Conservation (phyloP, 2,329 filamentous ascomycete species). For the Penicillium aurantiogriseum region DNA sequence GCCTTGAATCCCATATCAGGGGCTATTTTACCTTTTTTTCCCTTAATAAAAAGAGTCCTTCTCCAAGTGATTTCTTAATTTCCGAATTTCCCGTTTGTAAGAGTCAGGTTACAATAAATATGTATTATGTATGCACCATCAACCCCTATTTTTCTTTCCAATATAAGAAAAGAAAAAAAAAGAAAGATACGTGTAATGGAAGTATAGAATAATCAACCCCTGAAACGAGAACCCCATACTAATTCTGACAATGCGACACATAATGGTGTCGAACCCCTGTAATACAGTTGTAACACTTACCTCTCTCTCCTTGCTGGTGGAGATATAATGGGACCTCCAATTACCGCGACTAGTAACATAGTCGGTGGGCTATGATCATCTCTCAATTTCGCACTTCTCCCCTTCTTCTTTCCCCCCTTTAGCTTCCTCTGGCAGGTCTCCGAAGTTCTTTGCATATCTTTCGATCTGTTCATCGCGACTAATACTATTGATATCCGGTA, state of each 20-base stretch:
- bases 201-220: background rate
- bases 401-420: slow-evolving; percentile 3
- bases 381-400: slow-evolving; percentile 8
- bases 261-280: slow-evolving; percentile 5
- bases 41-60: background rate
- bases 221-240: background rate
- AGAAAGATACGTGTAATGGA: background rate
- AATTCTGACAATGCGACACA: background rate
- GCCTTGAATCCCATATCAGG: slow-evolving; percentile 1
- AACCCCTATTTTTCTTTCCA: background rate
- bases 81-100: background rate
- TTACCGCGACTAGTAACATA: slow-evolving; percentile 10
- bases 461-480: background rate
- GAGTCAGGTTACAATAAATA: background rate
- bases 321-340: slow-evolving; percentile 4
- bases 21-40: background rate
- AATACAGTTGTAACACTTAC: slow-evolving; percentile 11
- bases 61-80: background rate
- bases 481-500: slow-evolving; percentile 2
- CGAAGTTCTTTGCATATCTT: slow-evolving; percentile 3
- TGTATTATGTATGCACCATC: background rate
- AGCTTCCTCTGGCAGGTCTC: slow-evolving; percentile 1
- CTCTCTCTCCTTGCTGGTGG: slow-evolving; percentile 9
- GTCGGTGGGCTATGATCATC: slow-evolving; percentile 13
- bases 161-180: background rate